Evolutionary conservation across 345 rosid species (phyloP).

Genomic region (Mercurialis annua): DNA sequence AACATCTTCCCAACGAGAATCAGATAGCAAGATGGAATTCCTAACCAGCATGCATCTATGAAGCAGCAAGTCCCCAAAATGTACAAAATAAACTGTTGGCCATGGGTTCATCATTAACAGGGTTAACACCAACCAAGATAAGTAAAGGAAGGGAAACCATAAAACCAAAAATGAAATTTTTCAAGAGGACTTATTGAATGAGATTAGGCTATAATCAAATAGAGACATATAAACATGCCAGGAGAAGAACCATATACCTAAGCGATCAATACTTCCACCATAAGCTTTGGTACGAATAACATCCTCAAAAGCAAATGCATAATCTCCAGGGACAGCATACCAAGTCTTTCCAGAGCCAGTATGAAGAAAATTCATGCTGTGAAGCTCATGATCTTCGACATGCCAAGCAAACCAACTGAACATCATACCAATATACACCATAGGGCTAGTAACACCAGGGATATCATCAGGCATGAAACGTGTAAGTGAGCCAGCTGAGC

Average conservation of each 20-base stretch:
- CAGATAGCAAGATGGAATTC: not conserved
- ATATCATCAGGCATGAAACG: constrained; percentile 99
- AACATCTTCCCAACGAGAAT: not conserved
- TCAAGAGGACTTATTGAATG: not conserved
- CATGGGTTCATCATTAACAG: constrained; percentile 4
- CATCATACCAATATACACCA: constrained; percentile 96
- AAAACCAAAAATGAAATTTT: not conserved
- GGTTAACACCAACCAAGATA: not conserved
- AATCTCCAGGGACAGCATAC: constrained; percentile 94
- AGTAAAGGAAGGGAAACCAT: not conserved
- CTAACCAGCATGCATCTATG: not conserved
- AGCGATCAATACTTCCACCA: constrained; percentile 74
- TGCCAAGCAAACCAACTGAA: constrained; percentile 99
- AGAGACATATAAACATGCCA: not conserved
- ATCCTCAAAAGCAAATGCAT: constrained; percentile 88
- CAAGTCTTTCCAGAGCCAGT: constrained; percentile 93
- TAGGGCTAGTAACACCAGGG: constrained; percentile 97
- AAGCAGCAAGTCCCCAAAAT: not conserved
- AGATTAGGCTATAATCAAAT: not conserved
- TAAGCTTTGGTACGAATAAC: constrained; percentile 69
- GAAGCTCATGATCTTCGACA: constrained; percentile 99
- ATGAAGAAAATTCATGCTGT: constrained; percentile 97
- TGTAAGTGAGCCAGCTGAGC: constrained; percentile 94
- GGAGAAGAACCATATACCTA: constrained; percentile 47
- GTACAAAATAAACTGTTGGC: not conserved